These are phyloP conservation scores for Bipolaris gigantea DNA, from an alignment of 2,329 filamentous ascomycete species.

Conservation along the genomic window DNA sequence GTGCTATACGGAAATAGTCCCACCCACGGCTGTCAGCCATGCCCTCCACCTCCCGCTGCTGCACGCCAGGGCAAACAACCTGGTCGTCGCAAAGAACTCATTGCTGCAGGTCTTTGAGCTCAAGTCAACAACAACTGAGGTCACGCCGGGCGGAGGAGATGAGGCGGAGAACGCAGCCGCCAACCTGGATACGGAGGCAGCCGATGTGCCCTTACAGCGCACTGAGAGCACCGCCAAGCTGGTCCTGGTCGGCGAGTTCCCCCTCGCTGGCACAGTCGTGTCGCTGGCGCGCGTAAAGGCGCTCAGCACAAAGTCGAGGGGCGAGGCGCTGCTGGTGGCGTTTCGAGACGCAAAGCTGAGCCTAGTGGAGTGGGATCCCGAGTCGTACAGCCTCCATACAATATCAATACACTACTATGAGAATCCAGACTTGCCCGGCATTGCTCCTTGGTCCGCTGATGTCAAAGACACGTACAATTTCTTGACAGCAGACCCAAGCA, in stretches of 20 bases:
- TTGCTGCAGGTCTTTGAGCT: slow-evolving; percentile 87
- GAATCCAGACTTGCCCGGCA: slow-evolving; percentile 79
- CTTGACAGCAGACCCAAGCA: slow-evolving; percentile 85
- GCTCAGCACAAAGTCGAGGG: slow-evolving; percentile 72
- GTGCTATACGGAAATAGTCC: slow-evolving; percentile 94
- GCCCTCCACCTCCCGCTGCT: slow-evolving; percentile 78
- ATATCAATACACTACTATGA: slow-evolving; percentile 98
- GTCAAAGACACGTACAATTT: slow-evolving; percentile 77
- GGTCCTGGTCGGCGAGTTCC: slow-evolving; percentile 80
- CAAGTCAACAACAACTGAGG: slow-evolving; percentile 66
- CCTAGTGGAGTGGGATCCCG: slow-evolving; percentile 89
- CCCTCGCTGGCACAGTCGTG: slow-evolving; percentile 80
- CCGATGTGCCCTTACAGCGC: slow-evolving; percentile 54
- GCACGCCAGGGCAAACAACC: slow-evolving; percentile 74
- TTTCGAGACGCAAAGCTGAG: slow-evolving; percentile 92
- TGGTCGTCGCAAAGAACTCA: slow-evolving; percentile 89
- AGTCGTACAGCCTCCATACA: slow-evolving; percentile 76
- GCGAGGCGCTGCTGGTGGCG: slow-evolving; percentile 79
- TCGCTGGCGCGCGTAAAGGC: slow-evolving; percentile 78
- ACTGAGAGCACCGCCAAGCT: slow-evolving; percentile 74
- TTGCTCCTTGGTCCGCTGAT: slow-evolving; percentile 76
- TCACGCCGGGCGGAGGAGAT: slow-evolving; percentile 48
- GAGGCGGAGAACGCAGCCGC: slow-evolving; percentile 42
- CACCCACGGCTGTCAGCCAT: slow-evolving; percentile 92
- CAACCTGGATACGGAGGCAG: slow-evolving; percentile 56